Conservation (phyloP, 805 yeast genomes). For the Blastobotrys muscicola region DNA sequence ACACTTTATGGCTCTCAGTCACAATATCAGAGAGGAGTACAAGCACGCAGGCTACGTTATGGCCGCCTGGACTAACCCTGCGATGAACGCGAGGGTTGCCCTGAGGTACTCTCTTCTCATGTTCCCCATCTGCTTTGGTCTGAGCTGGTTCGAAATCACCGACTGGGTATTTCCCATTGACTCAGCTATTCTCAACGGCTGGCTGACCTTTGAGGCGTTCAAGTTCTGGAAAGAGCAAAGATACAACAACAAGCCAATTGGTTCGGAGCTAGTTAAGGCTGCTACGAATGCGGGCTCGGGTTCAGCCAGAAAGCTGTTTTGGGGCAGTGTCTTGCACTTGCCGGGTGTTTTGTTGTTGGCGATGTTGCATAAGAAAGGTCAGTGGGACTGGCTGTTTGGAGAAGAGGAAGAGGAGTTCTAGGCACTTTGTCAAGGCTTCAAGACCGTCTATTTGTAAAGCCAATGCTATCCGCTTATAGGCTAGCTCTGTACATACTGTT, state of each 20-base stretch:
- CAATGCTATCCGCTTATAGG: too few relatives aligned
- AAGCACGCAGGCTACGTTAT: slow-evolving; percentile 92
- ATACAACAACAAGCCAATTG: slow-evolving; percentile 17
- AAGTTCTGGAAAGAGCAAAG: slow-evolving; percentile 83
- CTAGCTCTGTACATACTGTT: too few relatives aligned
- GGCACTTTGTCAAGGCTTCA: too few relatives aligned
- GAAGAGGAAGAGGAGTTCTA: slow-evolving; percentile 6
- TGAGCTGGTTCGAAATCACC: slow-evolving; percentile 69
- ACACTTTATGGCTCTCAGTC: slow-evolving; percentile 88
- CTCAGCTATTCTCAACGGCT: slow-evolving; percentile 70
- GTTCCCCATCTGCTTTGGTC: slow-evolving; percentile 87
- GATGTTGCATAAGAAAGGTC: slow-evolving; percentile 89
- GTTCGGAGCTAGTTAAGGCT: not conserved
- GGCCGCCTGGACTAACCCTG: slow-evolving; percentile 91
- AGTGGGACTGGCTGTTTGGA: slow-evolving; percentile 69
- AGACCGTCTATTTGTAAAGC: too few relatives aligned
- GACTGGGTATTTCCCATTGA: slow-evolving; percentile 77
- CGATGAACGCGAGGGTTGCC: slow-evolving; percentile 86
- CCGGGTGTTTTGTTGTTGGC: slow-evolving; percentile 87
- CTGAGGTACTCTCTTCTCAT: slow-evolving; percentile 80
- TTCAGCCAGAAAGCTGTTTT: slow-evolving; percentile 70
- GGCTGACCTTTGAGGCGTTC: slow-evolving; percentile 74
- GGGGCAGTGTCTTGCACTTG: slow-evolving; percentile 91
- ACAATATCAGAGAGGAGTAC: slow-evolving; percentile 80
- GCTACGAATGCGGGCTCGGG: slow-evolving; percentile 4